Evolutionary conservation across 352 stramenopile genomes (phyloP).

Genomic region (Pythium graminicola): DNA sequence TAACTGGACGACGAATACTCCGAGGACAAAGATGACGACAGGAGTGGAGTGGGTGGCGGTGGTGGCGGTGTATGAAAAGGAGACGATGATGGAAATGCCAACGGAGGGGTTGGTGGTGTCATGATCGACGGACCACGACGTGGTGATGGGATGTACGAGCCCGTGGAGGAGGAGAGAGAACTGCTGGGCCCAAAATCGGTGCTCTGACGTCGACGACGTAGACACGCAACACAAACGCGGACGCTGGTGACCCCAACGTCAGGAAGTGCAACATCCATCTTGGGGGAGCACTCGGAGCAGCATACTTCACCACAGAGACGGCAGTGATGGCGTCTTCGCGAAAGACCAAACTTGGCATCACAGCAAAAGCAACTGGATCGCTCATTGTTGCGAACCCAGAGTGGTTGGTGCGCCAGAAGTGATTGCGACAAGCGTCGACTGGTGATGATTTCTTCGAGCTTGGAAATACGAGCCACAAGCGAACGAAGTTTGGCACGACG

Average conservation of each 20-base stretch:
- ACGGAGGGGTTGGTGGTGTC: slow-evolving; percentile 10
- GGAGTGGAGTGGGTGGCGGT: slow-evolving; percentile 2
- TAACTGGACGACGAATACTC: slow-evolving; percentile 42
- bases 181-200: slow-evolving; percentile 23
- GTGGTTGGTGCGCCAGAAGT: slow-evolving; percentile 51
- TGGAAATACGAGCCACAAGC: slow-evolving; percentile 45
- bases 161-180: neutral
- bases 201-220: slow-evolving; percentile 49
- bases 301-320: slow-evolving; percentile 72
- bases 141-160: neutral
- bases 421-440: slow-evolving; percentile 63
- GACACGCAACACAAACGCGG: slow-evolving; percentile 56
- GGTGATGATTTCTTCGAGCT: slow-evolving; percentile 64
- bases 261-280: slow-evolving; percentile 68
- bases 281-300: slow-evolving; percentile 72
- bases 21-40: slow-evolving; percentile 30
- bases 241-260: slow-evolving; percentile 55
- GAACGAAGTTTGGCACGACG: slow-evolving; percentile 53
- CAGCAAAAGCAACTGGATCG: slow-evolving; percentile 53
- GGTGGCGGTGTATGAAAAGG: slow-evolving; percentile 4
- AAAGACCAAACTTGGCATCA: slow-evolving; percentile 60
- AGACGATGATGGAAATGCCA: neutral
- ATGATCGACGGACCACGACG: slow-evolving; percentile 2
- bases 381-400: slow-evolving; percentile 65
- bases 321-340: slow-evolving; percentile 68